Conservation (phyloP, 2,329 filamentous ascomycete genomes). For the Albophoma yamanashiensis region DNA sequence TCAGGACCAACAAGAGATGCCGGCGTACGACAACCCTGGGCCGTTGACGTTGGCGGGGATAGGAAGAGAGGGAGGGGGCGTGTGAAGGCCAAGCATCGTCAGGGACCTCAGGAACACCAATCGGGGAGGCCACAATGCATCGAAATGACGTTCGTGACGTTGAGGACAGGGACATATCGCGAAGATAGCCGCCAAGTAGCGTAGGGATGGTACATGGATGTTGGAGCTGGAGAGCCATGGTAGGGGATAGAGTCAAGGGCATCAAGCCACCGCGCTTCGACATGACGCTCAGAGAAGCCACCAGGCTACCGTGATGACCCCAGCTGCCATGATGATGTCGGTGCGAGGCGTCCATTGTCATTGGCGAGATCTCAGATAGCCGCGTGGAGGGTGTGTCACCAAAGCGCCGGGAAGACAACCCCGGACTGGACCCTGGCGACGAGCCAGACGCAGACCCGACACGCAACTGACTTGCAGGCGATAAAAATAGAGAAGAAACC, state of each 20-base stretch:
- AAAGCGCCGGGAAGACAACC: not conserved
- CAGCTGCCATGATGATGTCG: not conserved
- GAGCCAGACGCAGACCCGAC: not conserved
- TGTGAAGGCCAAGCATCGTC: not conserved
- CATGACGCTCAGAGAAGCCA: not conserved
- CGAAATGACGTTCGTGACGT: not conserved
- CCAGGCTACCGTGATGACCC: not conserved
- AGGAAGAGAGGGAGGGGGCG: not conserved
- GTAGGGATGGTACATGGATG: not conserved
- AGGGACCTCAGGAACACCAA: not conserved
- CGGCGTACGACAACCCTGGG: not conserved
- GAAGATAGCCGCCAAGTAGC: not conserved
- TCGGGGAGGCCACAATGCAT: not conserved
- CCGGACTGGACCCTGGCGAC: not conserved
- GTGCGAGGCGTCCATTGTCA: not conserved
- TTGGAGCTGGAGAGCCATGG: not conserved
- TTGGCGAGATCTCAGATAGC: not conserved
- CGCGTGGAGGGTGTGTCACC: not conserved
- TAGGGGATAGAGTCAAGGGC: not conserved
- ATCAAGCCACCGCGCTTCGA: not conserved
- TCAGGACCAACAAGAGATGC: not conserved
- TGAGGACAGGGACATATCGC: not conserved
- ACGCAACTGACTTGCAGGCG: not conserved
- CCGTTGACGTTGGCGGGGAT: not conserved
- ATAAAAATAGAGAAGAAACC: not conserved